Base-by-base conservation (phyloP, 768 basidiomycete genomes). In the Macrolepiota fuliginosa region DNA sequence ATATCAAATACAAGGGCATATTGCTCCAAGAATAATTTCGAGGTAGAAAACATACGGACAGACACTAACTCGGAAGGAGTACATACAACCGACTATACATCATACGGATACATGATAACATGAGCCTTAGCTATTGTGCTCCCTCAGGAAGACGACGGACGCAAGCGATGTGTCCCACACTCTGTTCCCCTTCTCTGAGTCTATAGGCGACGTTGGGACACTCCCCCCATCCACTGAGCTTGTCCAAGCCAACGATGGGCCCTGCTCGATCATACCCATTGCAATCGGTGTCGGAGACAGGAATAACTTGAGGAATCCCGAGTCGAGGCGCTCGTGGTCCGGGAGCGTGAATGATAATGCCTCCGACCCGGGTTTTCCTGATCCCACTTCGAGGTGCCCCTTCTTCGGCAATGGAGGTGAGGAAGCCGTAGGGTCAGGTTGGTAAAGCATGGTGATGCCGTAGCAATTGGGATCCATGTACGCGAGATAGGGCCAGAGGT, bases 401-500 rank as follows among this genome's bases (percentile, higher is more conserved):
- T 74, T 74, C 40, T 72, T 75, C 7, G 71, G 77, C 45, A 87
- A 77, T 15, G 84, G 84, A 6, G 85, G 74, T n/a, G 56, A 46
- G 11, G 64, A 56, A 17, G 69, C 53, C 36, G 72, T 71, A 10
- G 75, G 72, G 49, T 75, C 76, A 4, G 86, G 82, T 52, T 81
- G 81, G 69, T 85, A 84, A n/a, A 86, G 70, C 58, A 84, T 75
- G 58, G 78, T 81, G 63, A 84, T 83, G 54, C 76, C 77, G 62
- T 85, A 81, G 42, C 76, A 80, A 57, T 77, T 79, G 2, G 83
- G 79, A 66, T 87, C 84, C 82, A 88, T 83, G 68, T 83, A 85
- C 1, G 79, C 79, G 36, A 88, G 75, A 68, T 85, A 86, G 35
- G 86, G 84, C 86, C 85, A 88, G 29, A 88, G 77, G 67, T 84